Base-by-base conservation (phyloP, 352 stramenopile genomes). In the Phytophthora sojae region DNA sequence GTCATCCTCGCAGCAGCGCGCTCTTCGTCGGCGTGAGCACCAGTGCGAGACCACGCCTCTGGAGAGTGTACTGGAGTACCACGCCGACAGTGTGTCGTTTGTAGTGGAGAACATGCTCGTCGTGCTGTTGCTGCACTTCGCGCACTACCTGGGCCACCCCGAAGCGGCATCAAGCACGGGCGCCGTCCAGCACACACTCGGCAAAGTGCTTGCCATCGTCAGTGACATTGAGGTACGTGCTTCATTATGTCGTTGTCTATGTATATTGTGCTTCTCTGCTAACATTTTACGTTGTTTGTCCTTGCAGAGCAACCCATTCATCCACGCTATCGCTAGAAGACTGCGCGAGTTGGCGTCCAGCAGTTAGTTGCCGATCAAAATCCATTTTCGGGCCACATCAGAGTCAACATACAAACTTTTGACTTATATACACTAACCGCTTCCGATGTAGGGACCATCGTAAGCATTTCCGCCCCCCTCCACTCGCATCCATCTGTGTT, bases 71-170 rank as follows among this genome's bases (percentile, higher is more conserved):
- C 56, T 91, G n/a, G 86, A 93, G 67, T 93, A 94, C 61, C 82
- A 96, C 70, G 65, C 66, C 17, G 88, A 96, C 58, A 94, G 85
- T 57, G 65, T 94, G 69, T 66, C 75, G 12, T 96, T 96, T 51
- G 69, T 93, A 44, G 76, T 91, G 17, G 86, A 96, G 77, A 94
- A 93, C 74, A 89, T 91, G 79, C 73, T 86, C 15, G 80, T 92
- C 19, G 75, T 94, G 58, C 74, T 94, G 50, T 50, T 90, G 53
- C 75, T 89, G 25, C 88, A 96, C 69, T 88, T 93, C 30, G 64
- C 75, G 23, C 88, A 94, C 75, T 93, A 88, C 67, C 37, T 88
- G 42, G 60, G 57, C 19, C 71, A 82, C 42, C 35, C 75, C 25
- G 79, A 88, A 47, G 60, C 68, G 2, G 65, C 74, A 47, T 61